These are phyloP conservation scores for Aegilops bicornis DNA, from an alignment of 176 grass and related monocot species.

Conservation along the genomic window DNA sequence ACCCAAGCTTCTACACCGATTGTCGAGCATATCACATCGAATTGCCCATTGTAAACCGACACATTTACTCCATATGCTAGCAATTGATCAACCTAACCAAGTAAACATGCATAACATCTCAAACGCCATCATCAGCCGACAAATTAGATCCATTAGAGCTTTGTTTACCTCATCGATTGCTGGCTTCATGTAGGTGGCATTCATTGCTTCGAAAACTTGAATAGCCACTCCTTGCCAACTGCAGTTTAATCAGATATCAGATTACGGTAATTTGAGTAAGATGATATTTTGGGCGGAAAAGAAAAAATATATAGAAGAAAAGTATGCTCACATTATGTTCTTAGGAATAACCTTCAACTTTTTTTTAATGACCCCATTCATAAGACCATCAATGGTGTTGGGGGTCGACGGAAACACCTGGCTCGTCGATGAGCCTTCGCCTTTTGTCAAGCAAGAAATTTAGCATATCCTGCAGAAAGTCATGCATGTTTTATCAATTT, in stretches of 20 bases:
- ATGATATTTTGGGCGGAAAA: not conserved
- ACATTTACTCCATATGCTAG: slow-evolving; percentile 43
- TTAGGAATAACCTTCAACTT: slow-evolving; percentile 72
- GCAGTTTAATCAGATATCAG: not conserved
- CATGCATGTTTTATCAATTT: not conserved
- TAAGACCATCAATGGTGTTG: slow-evolving; percentile 32
- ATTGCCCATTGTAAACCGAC: slow-evolving; percentile 51
- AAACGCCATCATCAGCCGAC: not conserved
- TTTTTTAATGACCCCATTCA: slow-evolving; percentile 61
- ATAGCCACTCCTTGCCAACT: slow-evolving; percentile 10
- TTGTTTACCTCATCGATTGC: slow-evolving; percentile 54
- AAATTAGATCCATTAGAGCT: not conserved
- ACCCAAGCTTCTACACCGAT: slow-evolving; percentile 64
- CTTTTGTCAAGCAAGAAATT: slow-evolving; percentile 28
- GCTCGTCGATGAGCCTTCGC: too few species aligned
- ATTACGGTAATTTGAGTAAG: not conserved
- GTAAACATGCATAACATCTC: not conserved
- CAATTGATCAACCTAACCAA: slow-evolving; percentile 36
- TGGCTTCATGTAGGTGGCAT: slow-evolving; percentile 55
- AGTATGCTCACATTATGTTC: slow-evolving; percentile 27
- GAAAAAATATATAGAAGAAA: not conserved
- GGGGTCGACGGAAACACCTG: not conserved
- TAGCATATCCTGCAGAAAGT: not conserved
- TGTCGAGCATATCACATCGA: slow-evolving; percentile 64
- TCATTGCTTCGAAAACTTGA: slow-evolving; percentile 30